Percentiles rank a stretch among this genome's conserved stretches.
Conservation (phyloP, 2,329 filamentous ascomycete species). For the Gnomoniopsis sp. region DNA sequence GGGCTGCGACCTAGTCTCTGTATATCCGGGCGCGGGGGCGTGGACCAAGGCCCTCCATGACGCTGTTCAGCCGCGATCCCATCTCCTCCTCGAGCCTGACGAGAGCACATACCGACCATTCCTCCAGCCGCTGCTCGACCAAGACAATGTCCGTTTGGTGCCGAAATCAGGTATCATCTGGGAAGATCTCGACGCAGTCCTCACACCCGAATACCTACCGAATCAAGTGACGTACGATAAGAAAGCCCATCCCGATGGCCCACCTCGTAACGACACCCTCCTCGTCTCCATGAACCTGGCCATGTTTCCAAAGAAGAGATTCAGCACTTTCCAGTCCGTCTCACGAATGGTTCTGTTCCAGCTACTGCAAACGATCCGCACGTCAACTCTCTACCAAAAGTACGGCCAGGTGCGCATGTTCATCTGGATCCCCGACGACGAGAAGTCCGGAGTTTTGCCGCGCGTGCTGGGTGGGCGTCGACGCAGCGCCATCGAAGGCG, state of each 20-base stretch:
- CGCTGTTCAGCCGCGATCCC: constrained; percentile 70
- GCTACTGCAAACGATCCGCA: constrained; percentile 56
- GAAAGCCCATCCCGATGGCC: constrained; percentile 20
- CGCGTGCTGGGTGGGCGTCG: constrained; percentile 51
- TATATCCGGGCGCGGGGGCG: constrained; percentile 76
- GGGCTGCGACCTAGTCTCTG: constrained; percentile 82
- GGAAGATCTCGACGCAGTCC: constrained; percentile 53
- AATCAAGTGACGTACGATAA: constrained; percentile 48
- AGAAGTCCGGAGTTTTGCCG: constrained; percentile 59
- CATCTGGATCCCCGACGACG: constrained; percentile 63
- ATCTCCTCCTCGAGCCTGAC: constrained; percentile 79
- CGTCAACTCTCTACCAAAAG: constrained; percentile 61
- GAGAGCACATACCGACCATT: constrained; percentile 54
- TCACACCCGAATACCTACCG: constrained; percentile 48
- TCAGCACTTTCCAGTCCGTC: constrained; percentile 52
- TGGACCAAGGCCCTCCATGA: constrained; percentile 78
- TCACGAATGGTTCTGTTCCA: constrained; percentile 58
- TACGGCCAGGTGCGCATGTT: constrained; percentile 81
- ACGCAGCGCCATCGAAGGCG: constrained; percentile 55
- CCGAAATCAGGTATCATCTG: constrained; percentile 57
- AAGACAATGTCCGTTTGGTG: constrained; percentile 46
- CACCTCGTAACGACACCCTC: constrained; percentile 65
- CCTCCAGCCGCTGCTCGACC: constrained; percentile 54
- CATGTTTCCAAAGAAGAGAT: constrained; percentile 48
- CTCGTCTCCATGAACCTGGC: constrained; percentile 69